Conservation (phyloP, 495 filamentous ascomycete genomes). For the Podospora didyma region DNA sequence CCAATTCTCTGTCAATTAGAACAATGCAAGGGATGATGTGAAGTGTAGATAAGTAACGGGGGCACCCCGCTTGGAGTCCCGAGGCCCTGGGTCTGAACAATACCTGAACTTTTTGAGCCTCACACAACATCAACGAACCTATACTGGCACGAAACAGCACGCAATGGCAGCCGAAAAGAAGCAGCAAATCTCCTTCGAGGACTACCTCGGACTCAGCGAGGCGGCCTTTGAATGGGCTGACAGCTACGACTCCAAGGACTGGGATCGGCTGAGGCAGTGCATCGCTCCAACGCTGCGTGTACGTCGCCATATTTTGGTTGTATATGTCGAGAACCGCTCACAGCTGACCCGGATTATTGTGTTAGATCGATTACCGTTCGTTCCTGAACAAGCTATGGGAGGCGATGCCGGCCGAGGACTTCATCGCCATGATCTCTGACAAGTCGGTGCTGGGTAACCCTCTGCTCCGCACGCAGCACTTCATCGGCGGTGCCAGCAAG, state of each 20-base stretch:
- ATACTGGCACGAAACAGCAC: neutral
- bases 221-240: conserved; percentile 73
- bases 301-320: too few relatives aligned
- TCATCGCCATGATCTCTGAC: conserved; percentile 63
- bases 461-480: conserved; percentile 69
- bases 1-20: neutral
- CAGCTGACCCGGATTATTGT: neutral
- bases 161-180: conserved; percentile 26
- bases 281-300: conserved; percentile 67
- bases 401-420: conserved; percentile 68
- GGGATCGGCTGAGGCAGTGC: conserved; percentile 64
- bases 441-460: conserved; percentile 66
- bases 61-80: neutral
- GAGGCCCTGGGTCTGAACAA: neutral
- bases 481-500: conserved; percentile 63
- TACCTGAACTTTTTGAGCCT: too few relatives aligned
- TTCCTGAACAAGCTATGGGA: conserved; percentile 70
- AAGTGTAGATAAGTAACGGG: neutral
- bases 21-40: neutral
- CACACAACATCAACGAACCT: neutral
- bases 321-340: too few relatives aligned
- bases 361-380: conserved; percentile 66
- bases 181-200: conserved; percentile 31
- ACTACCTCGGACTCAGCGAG: conserved; percentile 50
- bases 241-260: conserved; percentile 81